Conservation (phyloP, 305 asterid genomes). For the Fraxinus floribunda region DNA sequence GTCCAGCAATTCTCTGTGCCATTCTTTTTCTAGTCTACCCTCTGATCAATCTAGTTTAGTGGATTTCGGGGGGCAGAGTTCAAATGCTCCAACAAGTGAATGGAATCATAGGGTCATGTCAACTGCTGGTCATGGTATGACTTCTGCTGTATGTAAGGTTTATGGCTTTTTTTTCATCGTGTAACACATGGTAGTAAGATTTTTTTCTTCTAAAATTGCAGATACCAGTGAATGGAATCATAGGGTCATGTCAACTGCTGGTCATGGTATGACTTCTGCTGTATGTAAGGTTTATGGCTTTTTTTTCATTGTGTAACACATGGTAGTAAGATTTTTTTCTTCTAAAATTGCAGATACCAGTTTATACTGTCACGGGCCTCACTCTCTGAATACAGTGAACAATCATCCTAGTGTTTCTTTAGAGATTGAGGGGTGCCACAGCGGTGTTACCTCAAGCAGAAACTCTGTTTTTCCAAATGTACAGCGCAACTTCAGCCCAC, state of each 20-base stretch:
- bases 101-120: constrained; percentile 44
- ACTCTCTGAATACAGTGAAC: constrained; percentile 34
- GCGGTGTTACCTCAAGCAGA: constrained; percentile 43
- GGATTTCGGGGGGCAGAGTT: constrained; percentile 49
- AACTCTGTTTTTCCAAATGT: constrained; percentile 40
- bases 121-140: constrained; percentile 47
- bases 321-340: constrained; percentile 10
- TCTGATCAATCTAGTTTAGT: constrained; percentile 41
- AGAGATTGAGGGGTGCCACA: constrained; percentile 44
- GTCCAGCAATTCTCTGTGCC: constrained; percentile 38
- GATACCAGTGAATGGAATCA: constrained; percentile 45
- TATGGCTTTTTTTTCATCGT: constrained; percentile 13
- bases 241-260: constrained; percentile 39
- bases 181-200: background rate
- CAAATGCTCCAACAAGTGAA: constrained; percentile 45
- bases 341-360: constrained; percentile 46
- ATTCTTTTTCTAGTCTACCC: constrained; percentile 35
- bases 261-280: constrained; percentile 45
- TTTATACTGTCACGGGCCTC: constrained; percentile 46
- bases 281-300: constrained; percentile 45
- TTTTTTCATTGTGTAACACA: constrained; percentile 9
- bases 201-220: background rate
- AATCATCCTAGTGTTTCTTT: constrained; percentile 44
- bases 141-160: constrained; percentile 52
- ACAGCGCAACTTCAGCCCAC: constrained; percentile 35